Base-by-base conservation (phyloP, 305 asterid species). In the Fraxinus dipetala region DNA sequence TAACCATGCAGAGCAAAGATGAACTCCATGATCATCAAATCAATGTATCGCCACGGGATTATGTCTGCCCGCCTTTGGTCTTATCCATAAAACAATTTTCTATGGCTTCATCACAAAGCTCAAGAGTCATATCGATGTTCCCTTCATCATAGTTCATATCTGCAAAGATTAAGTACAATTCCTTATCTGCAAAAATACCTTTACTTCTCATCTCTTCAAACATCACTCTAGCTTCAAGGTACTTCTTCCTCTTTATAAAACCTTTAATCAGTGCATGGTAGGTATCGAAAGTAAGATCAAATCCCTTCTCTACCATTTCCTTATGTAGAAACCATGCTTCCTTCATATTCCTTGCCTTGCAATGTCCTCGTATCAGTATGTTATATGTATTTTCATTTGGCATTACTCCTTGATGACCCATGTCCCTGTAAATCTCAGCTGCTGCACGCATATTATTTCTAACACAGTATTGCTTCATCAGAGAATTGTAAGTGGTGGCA, bases 341-440 rank as follows among this genome's bases (percentile, higher is more conserved):
- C 91, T 94, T 96, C 98, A 96, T 96, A 86, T 96, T 96, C 88
- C 99, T 93, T 59, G 94, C 96, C 85, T 91, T 96, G 85, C 97
- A 92, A 85, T 94, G 99, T 82, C 98, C 99, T 87, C 92, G 90
- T 86, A 94, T 84, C 83, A 96, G 59, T 86, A 94, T 92, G 84
- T 90, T 91, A 69, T 87, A 96, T 30, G 98, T 89, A 81, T 88
- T 91, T 81, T 78, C 93, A 87, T 93, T 85, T 36, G 97, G 95
- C 81, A 73, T 56, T 85, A 92, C 95, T 83, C 95, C 95, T 77
- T 83, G 84, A 78, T 75, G 45, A 73, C 84, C 76, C 98, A 96
- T 96, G 28, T 75, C 90, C 78, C 86, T 87, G 84, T 83, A 93
- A 78, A 91, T 86, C 26, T 87, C 93, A 70, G 90, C 87, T 48